phyloP scores from a whole-genome alignment of 2,329 filamentous ascomycete genomes.

The Sporothrix mexicana region DNA sequence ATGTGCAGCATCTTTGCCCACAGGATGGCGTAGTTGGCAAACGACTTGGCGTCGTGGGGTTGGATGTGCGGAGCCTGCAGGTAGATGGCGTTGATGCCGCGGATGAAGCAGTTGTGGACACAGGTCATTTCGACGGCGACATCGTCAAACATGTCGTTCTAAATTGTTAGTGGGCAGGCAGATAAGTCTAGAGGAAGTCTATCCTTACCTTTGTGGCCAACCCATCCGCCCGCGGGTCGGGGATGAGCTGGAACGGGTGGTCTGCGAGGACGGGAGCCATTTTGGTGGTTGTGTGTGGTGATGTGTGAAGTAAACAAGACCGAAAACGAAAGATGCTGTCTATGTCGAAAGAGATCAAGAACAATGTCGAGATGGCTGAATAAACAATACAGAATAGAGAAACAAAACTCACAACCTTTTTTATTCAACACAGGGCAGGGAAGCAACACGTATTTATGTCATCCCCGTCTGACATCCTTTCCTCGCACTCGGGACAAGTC shows the following conservation, averaged over 20 bases:
- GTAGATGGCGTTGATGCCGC: constrained; percentile 43
- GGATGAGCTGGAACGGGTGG: constrained; percentile 41
- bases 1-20: constrained; percentile 41
- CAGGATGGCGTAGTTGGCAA: constrained; percentile 41
- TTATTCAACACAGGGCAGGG: background rate
- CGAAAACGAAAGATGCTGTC: background rate
- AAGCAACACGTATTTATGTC: background rate
- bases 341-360: background rate
- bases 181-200: background rate
- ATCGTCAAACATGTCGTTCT: constrained; percentile 43
- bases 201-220: background rate
- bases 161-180: background rate
- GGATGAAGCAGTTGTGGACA: constrained; percentile 44
- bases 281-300: background rate
- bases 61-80: constrained; percentile 47
- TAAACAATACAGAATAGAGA: background rate
- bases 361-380: background rate
- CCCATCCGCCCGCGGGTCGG: constrained; percentile 19
- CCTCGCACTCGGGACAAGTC: background rate
- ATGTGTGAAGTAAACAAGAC: background rate
- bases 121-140: constrained; percentile 45
- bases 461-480: background rate
- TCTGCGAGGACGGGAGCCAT: constrained; percentile 43
- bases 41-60: constrained; percentile 45
- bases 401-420: background rate